phyloP scores from a whole-genome alignment of 202 grass and related monocot species.

The Alloteropsis angusta region DNA sequence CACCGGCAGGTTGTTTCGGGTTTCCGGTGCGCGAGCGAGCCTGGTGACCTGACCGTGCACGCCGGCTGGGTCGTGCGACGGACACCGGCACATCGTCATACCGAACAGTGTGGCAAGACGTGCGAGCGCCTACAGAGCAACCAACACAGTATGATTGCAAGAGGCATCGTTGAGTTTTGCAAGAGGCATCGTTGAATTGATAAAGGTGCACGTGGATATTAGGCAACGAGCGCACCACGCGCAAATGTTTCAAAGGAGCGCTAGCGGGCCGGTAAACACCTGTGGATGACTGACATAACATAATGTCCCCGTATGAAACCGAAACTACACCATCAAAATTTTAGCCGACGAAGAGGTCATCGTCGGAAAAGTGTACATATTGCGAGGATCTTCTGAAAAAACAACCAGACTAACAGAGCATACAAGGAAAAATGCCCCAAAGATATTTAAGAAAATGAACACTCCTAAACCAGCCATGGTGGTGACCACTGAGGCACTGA shows the following conservation, averaged over 20 bases:
- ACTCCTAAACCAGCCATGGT: neutral
- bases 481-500: neutral
- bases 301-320: neutral
- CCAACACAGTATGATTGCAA: neutral
- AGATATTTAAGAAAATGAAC: neutral
- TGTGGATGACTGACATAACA: neutral
- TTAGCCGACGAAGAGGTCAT: neutral
- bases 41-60: neutral
- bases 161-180: neutral
- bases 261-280: too few species aligned
- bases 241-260: neutral
- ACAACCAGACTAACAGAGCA: neutral
- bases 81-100: neutral
- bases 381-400: neutral
- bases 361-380: neutral
- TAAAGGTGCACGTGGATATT: neutral
- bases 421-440: neutral
- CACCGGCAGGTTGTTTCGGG: neutral
- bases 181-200: neutral
- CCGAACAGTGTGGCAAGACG: neutral
- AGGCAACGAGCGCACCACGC: neutral
- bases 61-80: neutral
- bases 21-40: neutral
- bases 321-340: neutral
- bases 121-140: neutral